Conservation (phyloP, 2,329 filamentous ascomycete species). For the Thielaviopsis musarum region DNA sequence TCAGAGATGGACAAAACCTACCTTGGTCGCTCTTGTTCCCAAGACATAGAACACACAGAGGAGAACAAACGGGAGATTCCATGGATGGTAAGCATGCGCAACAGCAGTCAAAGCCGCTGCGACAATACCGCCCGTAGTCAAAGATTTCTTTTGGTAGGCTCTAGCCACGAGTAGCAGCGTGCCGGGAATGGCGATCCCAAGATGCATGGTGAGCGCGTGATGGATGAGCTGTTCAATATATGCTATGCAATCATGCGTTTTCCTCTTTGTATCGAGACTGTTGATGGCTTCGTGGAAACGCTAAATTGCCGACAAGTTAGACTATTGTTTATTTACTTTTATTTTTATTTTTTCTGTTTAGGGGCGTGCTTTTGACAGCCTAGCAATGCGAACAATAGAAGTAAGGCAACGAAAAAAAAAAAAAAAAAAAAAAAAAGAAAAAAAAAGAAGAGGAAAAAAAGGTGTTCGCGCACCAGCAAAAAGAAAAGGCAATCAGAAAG, state of each 20-base stretch:
- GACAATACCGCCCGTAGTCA: slow-evolving; percentile 61
- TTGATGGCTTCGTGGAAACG: too few relatives aligned
- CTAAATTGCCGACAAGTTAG: too few relatives aligned
- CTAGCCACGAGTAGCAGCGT: slow-evolving; percentile 46
- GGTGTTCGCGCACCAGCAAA: neutral
- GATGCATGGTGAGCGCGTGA: slow-evolving; percentile 30
- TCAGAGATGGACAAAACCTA: slow-evolving; percentile 19
- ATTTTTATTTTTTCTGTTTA: too few relatives aligned
- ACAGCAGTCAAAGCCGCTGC: slow-evolving; percentile 56
- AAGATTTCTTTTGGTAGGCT: slow-evolving; percentile 53
- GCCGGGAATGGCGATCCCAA: slow-evolving; percentile 38
- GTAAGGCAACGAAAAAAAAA: neutral
- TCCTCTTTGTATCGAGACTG: too few relatives aligned
- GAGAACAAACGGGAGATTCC: slow-evolving; percentile 77
- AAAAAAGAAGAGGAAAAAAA: neutral
- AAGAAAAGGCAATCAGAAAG: neutral
- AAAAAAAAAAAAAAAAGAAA: neutral
- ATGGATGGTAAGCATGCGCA: slow-evolving; percentile 80
- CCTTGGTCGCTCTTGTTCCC: slow-evolving; percentile 71
- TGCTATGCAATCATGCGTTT: too few relatives aligned
- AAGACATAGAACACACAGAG: slow-evolving; percentile 74
- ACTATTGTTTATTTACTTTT: too few relatives aligned
- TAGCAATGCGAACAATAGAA: neutral
- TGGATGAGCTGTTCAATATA: too few relatives aligned
- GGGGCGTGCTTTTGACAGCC: too few relatives aligned